These are phyloP conservation scores for Malus domestica DNA, from an alignment of 306 rosid genomes.

Conservation along the genomic window DNA sequence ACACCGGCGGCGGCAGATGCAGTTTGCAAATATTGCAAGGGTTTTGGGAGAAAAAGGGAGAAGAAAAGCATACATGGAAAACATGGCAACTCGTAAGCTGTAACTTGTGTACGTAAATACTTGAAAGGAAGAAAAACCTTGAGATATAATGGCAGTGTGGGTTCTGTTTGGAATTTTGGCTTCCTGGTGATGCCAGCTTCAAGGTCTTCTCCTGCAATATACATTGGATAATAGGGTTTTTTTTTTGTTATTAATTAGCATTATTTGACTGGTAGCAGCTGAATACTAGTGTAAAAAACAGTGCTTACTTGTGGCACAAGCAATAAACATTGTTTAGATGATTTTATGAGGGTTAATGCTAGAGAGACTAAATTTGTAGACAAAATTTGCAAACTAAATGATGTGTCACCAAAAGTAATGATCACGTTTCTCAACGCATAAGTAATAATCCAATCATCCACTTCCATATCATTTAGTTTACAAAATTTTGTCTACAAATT, in stretches of 20 bases:
- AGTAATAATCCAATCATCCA: too few relatives aligned
- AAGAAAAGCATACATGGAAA: not conserved
- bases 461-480: too few relatives aligned
- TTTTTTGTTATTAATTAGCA: conserved; percentile 3
- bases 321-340: not conserved
- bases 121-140: conserved; percentile 45
- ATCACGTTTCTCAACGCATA: too few relatives aligned
- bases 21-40: not conserved
- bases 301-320: not conserved
- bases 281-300: not conserved
- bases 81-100: not conserved
- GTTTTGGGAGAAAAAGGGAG: not conserved
- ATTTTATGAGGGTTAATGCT: not conserved
- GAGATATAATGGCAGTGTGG: conserved; percentile 74
- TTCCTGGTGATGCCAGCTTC: conserved; percentile 57
- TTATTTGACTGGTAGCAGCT: not conserved
- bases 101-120: not conserved
- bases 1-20: conserved; percentile 20
- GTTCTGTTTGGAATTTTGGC: conserved; percentile 62
- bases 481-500: too few relatives aligned
- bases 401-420: too few relatives aligned
- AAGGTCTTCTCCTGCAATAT: conserved; percentile 81
- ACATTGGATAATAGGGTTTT: not conserved
- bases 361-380: too few relatives aligned
- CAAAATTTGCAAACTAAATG: too few relatives aligned